These are phyloP conservation scores for Acrocalymma vagum DNA, from an alignment of 2,329 filamentous ascomycete genomes.

Conservation along the genomic window DNA sequence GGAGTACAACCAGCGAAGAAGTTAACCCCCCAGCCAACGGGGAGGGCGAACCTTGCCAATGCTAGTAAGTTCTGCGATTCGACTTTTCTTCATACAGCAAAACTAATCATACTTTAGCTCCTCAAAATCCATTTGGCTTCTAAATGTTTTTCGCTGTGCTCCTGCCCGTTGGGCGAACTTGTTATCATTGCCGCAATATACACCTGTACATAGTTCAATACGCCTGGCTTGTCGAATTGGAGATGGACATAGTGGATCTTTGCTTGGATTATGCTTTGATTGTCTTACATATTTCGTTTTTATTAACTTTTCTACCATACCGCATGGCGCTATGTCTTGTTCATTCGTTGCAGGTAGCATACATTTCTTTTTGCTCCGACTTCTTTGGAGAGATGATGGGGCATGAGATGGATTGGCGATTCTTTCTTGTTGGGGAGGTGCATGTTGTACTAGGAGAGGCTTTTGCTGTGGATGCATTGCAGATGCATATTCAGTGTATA, in stretches of 20 bases:
- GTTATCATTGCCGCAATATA: slow-evolving; percentile 8
- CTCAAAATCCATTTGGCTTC: slow-evolving; percentile 76
- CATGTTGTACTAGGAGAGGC: too few species aligned
- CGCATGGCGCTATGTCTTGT: slow-evolving; percentile 4
- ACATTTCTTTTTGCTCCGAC: too few species aligned
- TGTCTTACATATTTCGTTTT: too few species aligned
- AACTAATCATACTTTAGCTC: slow-evolving; percentile 59
- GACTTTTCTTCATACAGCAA: neutral
- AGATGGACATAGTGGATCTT: slow-evolving; percentile 3
- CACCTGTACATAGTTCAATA: slow-evolving; percentile 24
- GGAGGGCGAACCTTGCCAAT: slow-evolving; percentile 89
- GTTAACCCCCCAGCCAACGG: slow-evolving; percentile 85
- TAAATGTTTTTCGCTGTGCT: slow-evolving; percentile 43
- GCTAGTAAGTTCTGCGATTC: slow-evolving; percentile 75
- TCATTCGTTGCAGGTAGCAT: too few species aligned
- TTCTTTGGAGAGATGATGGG: too few species aligned
- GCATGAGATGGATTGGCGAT: too few species aligned
- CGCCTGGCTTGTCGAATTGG: slow-evolving; percentile 3
- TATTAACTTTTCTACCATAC: slow-evolving; percentile 1
- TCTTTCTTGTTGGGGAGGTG: too few species aligned
- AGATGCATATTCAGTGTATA: too few species aligned
- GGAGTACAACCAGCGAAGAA: slow-evolving; percentile 80
- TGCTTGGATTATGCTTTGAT: slow-evolving; percentile 7
- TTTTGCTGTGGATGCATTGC: too few species aligned
- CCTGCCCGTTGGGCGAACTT: slow-evolving; percentile 5